These are phyloP conservation scores for Marasmius tenuissimus DNA, from an alignment of 1,284 basidiomycete species.

Conservation along the genomic window DNA sequence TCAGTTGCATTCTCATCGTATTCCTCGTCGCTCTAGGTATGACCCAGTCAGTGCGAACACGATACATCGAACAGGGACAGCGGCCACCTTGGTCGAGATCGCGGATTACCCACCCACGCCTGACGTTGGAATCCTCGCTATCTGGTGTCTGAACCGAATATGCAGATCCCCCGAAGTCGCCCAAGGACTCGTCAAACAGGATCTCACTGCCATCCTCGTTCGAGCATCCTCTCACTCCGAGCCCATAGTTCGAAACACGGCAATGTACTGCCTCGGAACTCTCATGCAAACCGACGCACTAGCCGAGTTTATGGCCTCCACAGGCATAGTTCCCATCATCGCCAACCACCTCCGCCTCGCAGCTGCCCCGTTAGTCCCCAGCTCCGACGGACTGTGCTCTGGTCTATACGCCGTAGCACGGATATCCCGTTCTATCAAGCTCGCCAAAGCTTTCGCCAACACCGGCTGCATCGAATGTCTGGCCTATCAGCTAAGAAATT, in stretches of 20 bases:
- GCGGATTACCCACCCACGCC: conserved; percentile 19
- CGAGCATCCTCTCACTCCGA: conserved; percentile 16
- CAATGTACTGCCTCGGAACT: conserved; percentile 23
- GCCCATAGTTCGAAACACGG: conserved; percentile 15
- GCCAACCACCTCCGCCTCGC: conserved; percentile 2
- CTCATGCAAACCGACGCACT: conserved; percentile 21
- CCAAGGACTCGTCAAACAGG: conserved; percentile 20
- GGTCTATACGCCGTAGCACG: conserved; percentile 23
- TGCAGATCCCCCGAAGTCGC: conserved; percentile 24
- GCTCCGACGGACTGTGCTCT: conserved; percentile 13
- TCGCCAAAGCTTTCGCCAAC: conserved; percentile 21
- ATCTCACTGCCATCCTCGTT: conserved; percentile 20
- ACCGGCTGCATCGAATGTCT: conserved; percentile 21
- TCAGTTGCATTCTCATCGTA: not conserved
- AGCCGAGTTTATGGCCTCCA: conserved; percentile 19
- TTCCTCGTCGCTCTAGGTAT: conserved; percentile 10
- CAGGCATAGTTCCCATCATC: conserved; percentile 6
- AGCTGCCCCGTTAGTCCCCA: not conserved
- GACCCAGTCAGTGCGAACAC: conserved; percentile 21
- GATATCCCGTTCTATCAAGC: conserved; percentile 24
- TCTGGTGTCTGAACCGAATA: conserved; percentile 25
- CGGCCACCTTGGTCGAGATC: conserved; percentile 20
- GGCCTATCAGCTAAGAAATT: conserved; percentile 16
- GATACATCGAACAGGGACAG: conserved; percentile 10
- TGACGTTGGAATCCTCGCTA: conserved; percentile 19